Evolutionary conservation across 345 rosid species (phyloP).

Genomic region (Murraya koenigii): DNA sequence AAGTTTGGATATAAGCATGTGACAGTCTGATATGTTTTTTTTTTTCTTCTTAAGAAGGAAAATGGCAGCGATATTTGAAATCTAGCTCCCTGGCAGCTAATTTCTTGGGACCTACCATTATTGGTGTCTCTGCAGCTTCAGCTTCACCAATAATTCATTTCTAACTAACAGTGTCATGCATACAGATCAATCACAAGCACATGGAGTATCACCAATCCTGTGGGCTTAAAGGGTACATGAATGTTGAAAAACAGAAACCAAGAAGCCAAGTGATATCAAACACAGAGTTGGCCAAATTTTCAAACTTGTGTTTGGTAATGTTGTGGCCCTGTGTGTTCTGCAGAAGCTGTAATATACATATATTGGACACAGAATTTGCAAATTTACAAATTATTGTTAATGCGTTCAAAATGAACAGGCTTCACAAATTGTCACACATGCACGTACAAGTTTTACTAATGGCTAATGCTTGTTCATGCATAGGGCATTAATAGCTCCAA

Average conservation of each 20-base stretch:
- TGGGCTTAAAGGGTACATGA: constrained; percentile 17
- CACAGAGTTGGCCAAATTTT: not conserved
- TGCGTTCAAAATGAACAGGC: too few species aligned
- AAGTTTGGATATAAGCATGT: not conserved
- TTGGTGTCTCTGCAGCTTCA: constrained; percentile 12
- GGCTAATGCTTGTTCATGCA: too few species aligned
- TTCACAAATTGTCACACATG: too few species aligned
- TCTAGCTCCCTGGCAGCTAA: not conserved
- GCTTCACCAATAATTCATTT: constrained; percentile 23
- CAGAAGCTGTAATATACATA: not conserved
- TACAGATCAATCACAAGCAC: constrained; percentile 21
- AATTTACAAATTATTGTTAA: too few species aligned
- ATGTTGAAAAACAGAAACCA: not conserved
- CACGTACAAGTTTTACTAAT: too few species aligned
- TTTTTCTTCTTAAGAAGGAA: not conserved
- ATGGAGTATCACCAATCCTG: constrained; percentile 18
- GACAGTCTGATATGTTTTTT: not conserved
- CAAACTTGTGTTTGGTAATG: constrained; percentile 6
- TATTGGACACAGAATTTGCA: not conserved
- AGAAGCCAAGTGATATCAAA: not conserved
- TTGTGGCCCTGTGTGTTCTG: not conserved
- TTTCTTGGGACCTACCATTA: constrained; percentile 19
- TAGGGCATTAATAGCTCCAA: too few species aligned
- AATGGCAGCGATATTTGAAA: not conserved
- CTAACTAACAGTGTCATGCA: not conserved